Conservation (phyloP, 768 basidiomycete species). For the Phaffia tasmanica region DNA sequence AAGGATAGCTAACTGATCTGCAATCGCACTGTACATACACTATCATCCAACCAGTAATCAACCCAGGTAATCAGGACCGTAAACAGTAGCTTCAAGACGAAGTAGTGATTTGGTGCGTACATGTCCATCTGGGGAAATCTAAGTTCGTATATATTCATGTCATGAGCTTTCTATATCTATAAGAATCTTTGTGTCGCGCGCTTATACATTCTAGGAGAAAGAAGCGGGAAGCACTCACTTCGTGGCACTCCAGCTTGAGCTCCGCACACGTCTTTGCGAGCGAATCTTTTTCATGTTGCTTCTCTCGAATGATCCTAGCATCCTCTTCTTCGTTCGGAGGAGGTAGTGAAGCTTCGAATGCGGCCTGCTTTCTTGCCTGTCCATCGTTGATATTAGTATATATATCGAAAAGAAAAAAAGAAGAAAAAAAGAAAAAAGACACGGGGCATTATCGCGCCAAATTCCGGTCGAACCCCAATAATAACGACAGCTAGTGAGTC, state of each 20-base stretch:
- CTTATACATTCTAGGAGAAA: neutral
- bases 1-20: slow-evolving; percentile 75
- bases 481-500: neutral
- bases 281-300: slow-evolving; percentile 35
- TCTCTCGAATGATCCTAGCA: slow-evolving; percentile 35
- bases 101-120: too few species aligned
- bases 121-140: slow-evolving; percentile 92
- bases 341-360: slow-evolving; percentile 32
- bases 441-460: neutral
- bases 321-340: slow-evolving; percentile 34
- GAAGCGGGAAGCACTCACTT: slow-evolving; percentile 30
- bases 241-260: slow-evolving; percentile 34
- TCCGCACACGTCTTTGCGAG: slow-evolving; percentile 33
- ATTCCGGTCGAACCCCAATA: neutral
- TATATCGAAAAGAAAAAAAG: neutral
- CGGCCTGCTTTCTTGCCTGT: slow-evolving; percentile 37
- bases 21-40: slow-evolving; percentile 87
- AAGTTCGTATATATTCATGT: neutral
- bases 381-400: neutral
- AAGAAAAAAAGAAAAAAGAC: too few species aligned
- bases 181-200: neutral
- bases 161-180: neutral
- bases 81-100: too few species aligned
- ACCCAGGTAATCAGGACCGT: too few species aligned
- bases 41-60: too few species aligned